phyloP scores from a whole-genome alignment of 805 yeast species.

The Barnettozyma siamensis region DNA sequence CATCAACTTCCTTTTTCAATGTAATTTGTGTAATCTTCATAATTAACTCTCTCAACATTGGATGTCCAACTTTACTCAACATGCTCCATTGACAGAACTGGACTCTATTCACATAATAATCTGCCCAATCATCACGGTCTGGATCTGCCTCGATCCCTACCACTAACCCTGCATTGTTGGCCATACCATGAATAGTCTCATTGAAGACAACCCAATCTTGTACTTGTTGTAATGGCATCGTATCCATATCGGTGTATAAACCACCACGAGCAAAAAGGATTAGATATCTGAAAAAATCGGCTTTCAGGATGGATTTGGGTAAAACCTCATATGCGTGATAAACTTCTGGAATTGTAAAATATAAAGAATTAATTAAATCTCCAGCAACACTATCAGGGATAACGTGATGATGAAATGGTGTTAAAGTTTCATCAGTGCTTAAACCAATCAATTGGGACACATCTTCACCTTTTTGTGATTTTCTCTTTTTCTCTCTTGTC shows the following conservation, averaged over 20 bases:
- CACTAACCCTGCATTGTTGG: conserved; percentile 58
- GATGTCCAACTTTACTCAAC: conserved; percentile 87
- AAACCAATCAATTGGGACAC: too few relatives aligned
- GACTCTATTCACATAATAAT: conserved; percentile 87
- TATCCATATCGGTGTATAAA: conserved; percentile 87
- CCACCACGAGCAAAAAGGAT: conserved; percentile 90
- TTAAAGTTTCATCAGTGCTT: neutral
- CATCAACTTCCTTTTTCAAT: conserved; percentile 43
- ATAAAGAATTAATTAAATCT: conserved; percentile 50
- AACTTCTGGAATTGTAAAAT: conserved; percentile 69
- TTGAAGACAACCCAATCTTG: conserved; percentile 65
- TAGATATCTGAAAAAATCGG: conserved; percentile 90
- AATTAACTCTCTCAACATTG: conserved; percentile 74
- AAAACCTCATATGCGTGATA: conserved; percentile 64
- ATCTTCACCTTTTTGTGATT: neutral
- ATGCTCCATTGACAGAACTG: conserved; percentile 98
- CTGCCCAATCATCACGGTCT: conserved; percentile 88
- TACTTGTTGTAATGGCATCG: conserved; percentile 66
- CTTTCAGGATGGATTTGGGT: conserved; percentile 81
- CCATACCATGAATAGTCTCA: conserved; percentile 14
- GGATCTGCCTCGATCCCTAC: conserved; percentile 97
- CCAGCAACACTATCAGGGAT: conserved; percentile 65
- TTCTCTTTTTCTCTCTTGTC: neutral
- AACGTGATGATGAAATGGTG: conserved; percentile 39
- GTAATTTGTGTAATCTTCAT: conserved; percentile 76